These are phyloP conservation scores for Paraphaeosphaeria sporulosa DNA, from an alignment of 2,329 filamentous ascomycete genomes.

Conservation along the genomic window DNA sequence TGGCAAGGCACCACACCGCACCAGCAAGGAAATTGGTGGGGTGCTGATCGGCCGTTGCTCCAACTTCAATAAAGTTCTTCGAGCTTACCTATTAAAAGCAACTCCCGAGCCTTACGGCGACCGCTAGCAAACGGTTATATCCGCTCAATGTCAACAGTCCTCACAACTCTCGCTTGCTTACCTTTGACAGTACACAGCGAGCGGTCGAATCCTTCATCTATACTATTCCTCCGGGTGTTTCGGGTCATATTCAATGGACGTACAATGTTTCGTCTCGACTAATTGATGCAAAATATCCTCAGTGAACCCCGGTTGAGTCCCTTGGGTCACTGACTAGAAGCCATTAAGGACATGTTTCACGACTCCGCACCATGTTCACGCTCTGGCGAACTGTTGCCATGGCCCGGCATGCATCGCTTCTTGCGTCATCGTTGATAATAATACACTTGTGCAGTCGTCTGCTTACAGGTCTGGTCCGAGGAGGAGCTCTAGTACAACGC, in stretches of 20 bases:
- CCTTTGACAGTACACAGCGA: not conserved
- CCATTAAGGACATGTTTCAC: not conserved
- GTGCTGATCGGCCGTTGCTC: constrained; percentile 7
- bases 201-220: not conserved
- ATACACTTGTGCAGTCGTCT: not conserved
- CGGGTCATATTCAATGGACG: not conserved
- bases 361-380: not conserved
- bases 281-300: not conserved
- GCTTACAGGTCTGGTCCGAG: not conserved
- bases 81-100: not conserved
- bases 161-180: not conserved
- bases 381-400: not conserved
- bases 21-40: not conserved
- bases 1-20: not conserved
- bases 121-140: not conserved
- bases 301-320: not conserved
- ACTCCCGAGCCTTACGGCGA: not conserved
- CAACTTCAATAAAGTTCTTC: constrained; percentile 1
- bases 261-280: not conserved
- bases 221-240: not conserved
- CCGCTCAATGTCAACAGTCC: not conserved
- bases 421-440: not conserved
- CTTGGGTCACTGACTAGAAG: not conserved
- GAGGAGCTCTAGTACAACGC: not conserved
- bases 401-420: not conserved